These are phyloP conservation scores for Pharus latifolius DNA, from an alignment of 176 grass and related monocot genomes.

Conservation along the genomic window DNA sequence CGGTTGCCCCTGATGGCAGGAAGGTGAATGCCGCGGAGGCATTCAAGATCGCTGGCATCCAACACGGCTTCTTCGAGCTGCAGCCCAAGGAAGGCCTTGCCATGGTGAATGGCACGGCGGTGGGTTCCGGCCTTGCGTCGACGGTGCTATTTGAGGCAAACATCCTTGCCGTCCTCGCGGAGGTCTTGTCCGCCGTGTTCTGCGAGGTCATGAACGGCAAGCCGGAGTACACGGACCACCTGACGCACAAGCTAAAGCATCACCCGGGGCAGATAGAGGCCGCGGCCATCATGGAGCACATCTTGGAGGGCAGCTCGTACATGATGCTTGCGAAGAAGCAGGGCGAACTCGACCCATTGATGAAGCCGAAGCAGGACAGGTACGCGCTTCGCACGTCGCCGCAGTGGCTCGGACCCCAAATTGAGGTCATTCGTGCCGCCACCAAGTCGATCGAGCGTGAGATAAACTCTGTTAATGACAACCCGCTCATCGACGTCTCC, in stretches of 20 bases:
- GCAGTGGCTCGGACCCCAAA: conserved; percentile 83
- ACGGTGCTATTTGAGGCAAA: conserved; percentile 71
- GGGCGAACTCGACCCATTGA: conserved; percentile 59
- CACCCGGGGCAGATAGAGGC: conserved; percentile 92
- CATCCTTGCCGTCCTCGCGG: conserved; percentile 45
- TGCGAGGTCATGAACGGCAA: conserved; percentile 93
- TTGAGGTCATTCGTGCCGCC: conserved; percentile 73
- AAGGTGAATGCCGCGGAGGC: conserved; percentile 39
- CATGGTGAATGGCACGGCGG: conserved; percentile 79
- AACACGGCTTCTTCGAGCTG: conserved; percentile 50
- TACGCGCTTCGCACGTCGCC: conserved; percentile 92
- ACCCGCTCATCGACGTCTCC: conserved; percentile 85
- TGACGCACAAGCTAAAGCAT: conserved; percentile 88
- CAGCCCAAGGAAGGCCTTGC: conserved; percentile 89
- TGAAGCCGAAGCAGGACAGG: conserved; percentile 92
- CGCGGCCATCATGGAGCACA: conserved; percentile 82
- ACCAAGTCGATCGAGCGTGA: conserved; percentile 73
- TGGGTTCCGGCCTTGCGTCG: conserved; percentile 70
- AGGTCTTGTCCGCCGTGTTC: conserved; percentile 70
- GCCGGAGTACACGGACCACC: conserved; percentile 77
- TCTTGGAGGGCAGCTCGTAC: conserved; percentile 75
- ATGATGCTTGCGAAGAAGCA: conserved; percentile 59
- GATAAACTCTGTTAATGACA: conserved; percentile 92
- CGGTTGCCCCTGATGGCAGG: conserved; percentile 6
- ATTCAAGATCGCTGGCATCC: conserved; percentile 45